Evolutionary conservation across 306 rosid genomes (phyloP), one percentile per base, ranked within the genome.

Genomic region (Echinosophora koreensis): DNA sequence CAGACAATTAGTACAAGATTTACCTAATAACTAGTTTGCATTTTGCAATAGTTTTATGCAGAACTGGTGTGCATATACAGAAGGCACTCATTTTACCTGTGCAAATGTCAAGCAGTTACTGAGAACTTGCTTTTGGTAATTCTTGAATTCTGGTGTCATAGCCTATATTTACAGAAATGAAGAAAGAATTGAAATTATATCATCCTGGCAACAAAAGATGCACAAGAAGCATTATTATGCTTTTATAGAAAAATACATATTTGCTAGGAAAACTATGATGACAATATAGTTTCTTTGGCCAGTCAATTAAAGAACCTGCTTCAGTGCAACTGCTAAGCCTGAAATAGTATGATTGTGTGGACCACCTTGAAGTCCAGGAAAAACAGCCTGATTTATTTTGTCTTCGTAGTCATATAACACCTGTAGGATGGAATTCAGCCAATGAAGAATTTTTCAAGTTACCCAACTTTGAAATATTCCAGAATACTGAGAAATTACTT

Each of bases 341-440:
- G 97, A 4, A 61, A 93, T 91, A 8, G 97, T 93, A 76, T 93
- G 98, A 77, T 93, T 90, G 87, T 93, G 98, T 32, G 97, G 97
- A 81, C 97, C 98, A 88, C 98, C 98, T 86, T 93, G 98, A 70
- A 93, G 93, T 83, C 98, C 98, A 70, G 98, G 98, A 80, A 93
- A 93, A 81, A 93, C 93, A 80, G 98, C 98, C 84, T 88, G 92
- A 64, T 93, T 93, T 71, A 93, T 93, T 86, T 87, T 94, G 88
- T 90, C 96, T 86, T 89, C 91, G 5, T 73, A 89, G 81, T 89
- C 94, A 77, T 89, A 92, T 51, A 92, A 74, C 73, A 90, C 91
- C 94, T 91, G 86, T 9, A 77, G 32, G 71, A 83, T 35, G 73
- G 35, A 79, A 77, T 6, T 60, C 61, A 84, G 57, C 73, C 64